Evolutionary conservation across 1,139 yeast species (phyloP).

Genomic region (Lodderomyces jiufengensis): DNA sequence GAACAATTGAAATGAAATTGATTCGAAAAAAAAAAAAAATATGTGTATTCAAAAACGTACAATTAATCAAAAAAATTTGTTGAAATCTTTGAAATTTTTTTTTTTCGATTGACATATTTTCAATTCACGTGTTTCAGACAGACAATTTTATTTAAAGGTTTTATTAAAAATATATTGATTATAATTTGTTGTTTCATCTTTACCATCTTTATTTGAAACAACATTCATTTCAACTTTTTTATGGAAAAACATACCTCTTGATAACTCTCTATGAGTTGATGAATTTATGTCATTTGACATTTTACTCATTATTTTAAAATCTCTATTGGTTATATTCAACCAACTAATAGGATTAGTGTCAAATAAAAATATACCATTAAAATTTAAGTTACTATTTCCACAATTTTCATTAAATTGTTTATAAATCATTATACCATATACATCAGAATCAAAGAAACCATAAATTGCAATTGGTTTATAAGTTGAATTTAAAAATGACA

Average conservation of each 20-base stretch:
- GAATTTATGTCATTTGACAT: conserved; percentile 16
- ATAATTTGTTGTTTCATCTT: conserved; percentile 6
- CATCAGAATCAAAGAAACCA: conserved; percentile 53
- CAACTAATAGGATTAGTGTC: conserved; percentile 35
- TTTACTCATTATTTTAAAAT: conserved; percentile 29
- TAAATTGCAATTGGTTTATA: conserved; percentile 11
- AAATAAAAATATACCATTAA: conserved; percentile 31
- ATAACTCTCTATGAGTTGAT: conserved; percentile 38
- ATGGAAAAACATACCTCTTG: conserved; percentile 48
- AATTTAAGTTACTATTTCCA: conserved; percentile 8
- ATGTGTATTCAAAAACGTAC: conserved; percentile 1
- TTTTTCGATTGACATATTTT: conserved; percentile 1
- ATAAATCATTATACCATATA: conserved; percentile 64
- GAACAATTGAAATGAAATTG: conserved; percentile 3
- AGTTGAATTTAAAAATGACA: conserved; percentile 19
- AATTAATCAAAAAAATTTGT: conserved; percentile 1
- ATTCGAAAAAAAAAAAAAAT: conserved; percentile 8
- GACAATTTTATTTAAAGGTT: not conserved
- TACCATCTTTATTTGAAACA: conserved; percentile 2
- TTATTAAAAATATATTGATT: conserved; percentile 1
- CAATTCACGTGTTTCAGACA: not conserved
- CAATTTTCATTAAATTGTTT: conserved; percentile 25
- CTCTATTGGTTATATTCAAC: conserved; percentile 31
- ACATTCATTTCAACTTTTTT: conserved; percentile 60
- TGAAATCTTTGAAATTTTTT: conserved; percentile 1